Conservation (phyloP, 306 rosid genomes). For the Psophocarpus tetragonolobus region DNA sequence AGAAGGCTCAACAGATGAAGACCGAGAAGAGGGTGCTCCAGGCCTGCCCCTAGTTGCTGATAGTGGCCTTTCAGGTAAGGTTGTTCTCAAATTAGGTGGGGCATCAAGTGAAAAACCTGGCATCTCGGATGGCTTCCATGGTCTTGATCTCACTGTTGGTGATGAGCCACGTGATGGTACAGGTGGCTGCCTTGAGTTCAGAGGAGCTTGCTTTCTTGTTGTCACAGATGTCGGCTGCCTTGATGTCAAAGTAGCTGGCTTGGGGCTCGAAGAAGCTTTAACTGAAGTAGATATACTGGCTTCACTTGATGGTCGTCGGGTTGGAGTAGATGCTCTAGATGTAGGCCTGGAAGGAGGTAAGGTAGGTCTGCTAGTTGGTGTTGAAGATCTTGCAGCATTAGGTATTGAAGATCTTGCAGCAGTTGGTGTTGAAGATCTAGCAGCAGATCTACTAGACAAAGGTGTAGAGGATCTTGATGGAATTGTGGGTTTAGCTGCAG, state of each 20-base stretch:
- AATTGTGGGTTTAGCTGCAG: slow-evolving; percentile 53
- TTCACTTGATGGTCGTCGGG: slow-evolving; percentile 71
- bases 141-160: slow-evolving; percentile 85
- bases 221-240: slow-evolving; percentile 56
- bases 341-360: slow-evolving; percentile 75
- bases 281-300: slow-evolving; percentile 53
- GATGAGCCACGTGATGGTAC: slow-evolving; percentile 83
- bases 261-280: slow-evolving; percentile 57
- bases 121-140: slow-evolving; percentile 96
- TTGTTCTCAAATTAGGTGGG: slow-evolving; percentile 89
- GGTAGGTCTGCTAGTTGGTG: slow-evolving; percentile 81
- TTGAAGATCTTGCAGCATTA: slow-evolving; percentile 79
- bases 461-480: slow-evolving; percentile 86
- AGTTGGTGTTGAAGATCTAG: slow-evolving; percentile 91
- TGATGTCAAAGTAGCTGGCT: slow-evolving; percentile 51
- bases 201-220: slow-evolving; percentile 54
- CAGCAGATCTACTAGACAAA: slow-evolving; percentile 62
- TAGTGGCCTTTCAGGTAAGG: slow-evolving; percentile 84
- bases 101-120: slow-evolving; percentile 92
- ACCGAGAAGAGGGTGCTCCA: slow-evolving; percentile 87
- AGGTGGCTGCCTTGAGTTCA: slow-evolving; percentile 52
- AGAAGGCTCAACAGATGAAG: slow-evolving; percentile 85
- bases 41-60: slow-evolving; percentile 95
- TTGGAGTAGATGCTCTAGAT: slow-evolving; percentile 90
- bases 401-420: too few species aligned